Conservation (phyloP, 2,329 filamentous ascomycete species). For the Ciborinia camelliae region DNA sequence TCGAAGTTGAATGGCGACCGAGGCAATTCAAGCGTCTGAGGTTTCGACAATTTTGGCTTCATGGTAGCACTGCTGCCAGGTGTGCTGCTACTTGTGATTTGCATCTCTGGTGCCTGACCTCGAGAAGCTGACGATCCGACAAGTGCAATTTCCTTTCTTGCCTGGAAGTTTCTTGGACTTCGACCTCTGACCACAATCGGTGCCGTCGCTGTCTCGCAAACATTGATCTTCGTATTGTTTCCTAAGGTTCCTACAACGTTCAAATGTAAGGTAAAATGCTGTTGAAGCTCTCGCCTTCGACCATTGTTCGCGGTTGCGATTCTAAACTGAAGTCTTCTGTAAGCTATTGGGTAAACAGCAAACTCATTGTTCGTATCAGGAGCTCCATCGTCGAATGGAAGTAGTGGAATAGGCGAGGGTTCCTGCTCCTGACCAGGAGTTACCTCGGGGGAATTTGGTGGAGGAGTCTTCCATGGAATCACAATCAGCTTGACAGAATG, state of each 20-base stretch:
- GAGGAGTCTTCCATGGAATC: slow-evolving; percentile 96
- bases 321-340: slow-evolving; percentile 89
- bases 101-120: slow-evolving; percentile 36
- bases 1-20: slow-evolving; percentile 38
- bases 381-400: slow-evolving; percentile 55
- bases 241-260: slow-evolving; percentile 81
- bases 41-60: slow-evolving; percentile 30
- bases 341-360: slow-evolving; percentile 87
- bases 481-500: slow-evolving; percentile 91
- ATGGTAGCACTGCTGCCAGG: slow-evolving; percentile 23
- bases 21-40: slow-evolving; percentile 33
- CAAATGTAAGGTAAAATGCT: slow-evolving; percentile 88
- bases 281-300: slow-evolving; percentile 87
- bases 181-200: slow-evolving; percentile 91
- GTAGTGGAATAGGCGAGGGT: slow-evolving; percentile 74
- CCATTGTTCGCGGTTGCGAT: slow-evolving; percentile 97
- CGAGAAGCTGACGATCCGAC: slow-evolving; percentile 38
- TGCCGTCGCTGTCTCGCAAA: slow-evolving; percentile 81
- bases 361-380: slow-evolving; percentile 56
- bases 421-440: slow-evolving; percentile 72
- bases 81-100: slow-evolving; percentile 31
- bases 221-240: slow-evolving; percentile 75
- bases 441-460: slow-evolving; percentile 69
- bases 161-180: slow-evolving; percentile 92
- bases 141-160: slow-evolving; percentile 86